A percentile compares a stretch with the other conserved stretches of the same genome.
phyloP scores from a whole-genome alignment of 1,284 basidiomycete species.

The Melampsora americana region DNA sequence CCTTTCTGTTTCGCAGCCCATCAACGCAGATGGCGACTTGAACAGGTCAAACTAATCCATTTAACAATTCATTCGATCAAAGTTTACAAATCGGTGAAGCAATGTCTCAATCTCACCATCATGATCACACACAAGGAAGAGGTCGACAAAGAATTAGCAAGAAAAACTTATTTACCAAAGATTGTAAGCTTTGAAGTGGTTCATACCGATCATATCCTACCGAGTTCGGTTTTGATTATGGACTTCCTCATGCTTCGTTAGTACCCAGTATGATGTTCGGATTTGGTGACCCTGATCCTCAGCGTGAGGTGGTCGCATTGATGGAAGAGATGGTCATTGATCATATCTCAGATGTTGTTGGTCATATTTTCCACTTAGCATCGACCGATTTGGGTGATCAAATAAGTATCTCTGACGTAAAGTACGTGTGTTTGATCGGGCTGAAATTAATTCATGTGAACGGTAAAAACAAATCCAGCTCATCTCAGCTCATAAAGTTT shows the following conservation, averaged over 20 bases:
- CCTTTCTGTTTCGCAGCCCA: no score
- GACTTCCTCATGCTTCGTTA: not conserved
- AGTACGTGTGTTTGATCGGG: not conserved
- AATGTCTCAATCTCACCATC: slow-evolving; percentile 14
- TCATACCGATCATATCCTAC: not conserved
- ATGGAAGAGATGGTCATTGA: slow-evolving; percentile 44
- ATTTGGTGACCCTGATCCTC: slow-evolving; percentile 42
- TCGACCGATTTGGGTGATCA: not conserved
- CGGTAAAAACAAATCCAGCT: not conserved
- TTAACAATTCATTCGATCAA: no score
- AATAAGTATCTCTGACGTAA: not conserved
- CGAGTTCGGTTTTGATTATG: not conserved
- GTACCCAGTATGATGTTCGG: slow-evolving; percentile 42
- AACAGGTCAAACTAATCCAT: no score
- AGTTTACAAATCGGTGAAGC: not conserved
- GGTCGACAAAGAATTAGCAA: slow-evolving; percentile 31
- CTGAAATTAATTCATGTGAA: not conserved
- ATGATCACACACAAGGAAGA: slow-evolving; percentile 20
- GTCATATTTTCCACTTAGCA: not conserved
- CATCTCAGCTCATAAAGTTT: slow-evolving; percentile 31
- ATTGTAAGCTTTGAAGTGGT: slow-evolving; percentile 8
- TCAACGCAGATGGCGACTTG: no score
- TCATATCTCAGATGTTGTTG: slow-evolving; percentile 38
- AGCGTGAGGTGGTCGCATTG: slow-evolving; percentile 29
- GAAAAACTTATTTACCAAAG: slow-evolving; percentile 34